phyloP scores from a whole-genome alignment of 2,329 filamentous ascomycete species.

The Dothideomycetes sp. region DNA sequence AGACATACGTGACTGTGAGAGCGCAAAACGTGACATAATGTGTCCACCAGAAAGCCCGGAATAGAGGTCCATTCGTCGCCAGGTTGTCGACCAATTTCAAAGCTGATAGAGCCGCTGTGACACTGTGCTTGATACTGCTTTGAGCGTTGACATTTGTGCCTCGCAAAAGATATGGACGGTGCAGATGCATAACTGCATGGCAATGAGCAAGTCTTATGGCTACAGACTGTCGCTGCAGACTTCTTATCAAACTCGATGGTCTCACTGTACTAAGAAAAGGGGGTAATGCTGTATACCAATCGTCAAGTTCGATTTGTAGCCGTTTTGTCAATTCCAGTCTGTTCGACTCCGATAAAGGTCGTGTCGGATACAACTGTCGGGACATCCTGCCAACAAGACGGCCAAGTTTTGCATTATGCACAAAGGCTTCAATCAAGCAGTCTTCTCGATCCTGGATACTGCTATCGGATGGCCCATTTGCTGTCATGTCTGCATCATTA shows the following conservation, averaged over 20 bases:
- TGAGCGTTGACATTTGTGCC: background rate
- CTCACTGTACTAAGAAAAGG: constrained; percentile 37
- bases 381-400: constrained; percentile 26
- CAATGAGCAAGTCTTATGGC: constrained; percentile 26
- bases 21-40: constrained; percentile 44
- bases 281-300: constrained; percentile 31
- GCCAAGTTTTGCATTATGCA: constrained; percentile 37
- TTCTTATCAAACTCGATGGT: constrained; percentile 39
- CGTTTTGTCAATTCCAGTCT: constrained; percentile 32
- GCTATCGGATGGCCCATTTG: background rate
- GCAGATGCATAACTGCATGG: constrained; percentile 28
- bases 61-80: constrained; percentile 29
- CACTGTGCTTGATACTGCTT: constrained; percentile 11
- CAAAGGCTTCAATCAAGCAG: constrained; percentile 39
- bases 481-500: constrained; percentile 43
- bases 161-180: constrained; percentile 25
- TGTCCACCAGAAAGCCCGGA: constrained; percentile 41
- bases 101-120: constrained; percentile 9
- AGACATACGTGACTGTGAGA: constrained; percentile 39
- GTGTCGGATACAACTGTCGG: constrained; percentile 26
- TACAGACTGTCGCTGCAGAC: constrained; percentile 30
- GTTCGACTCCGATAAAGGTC: constrained; percentile 25
- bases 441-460: constrained; percentile 32
- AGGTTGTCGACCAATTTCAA: constrained; percentile 30
- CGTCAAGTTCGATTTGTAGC: constrained; percentile 30